These are phyloP conservation scores for Anaeromyces robustus DNA, from an alignment of 192 early-diverging fungal genomes.

Conservation along the genomic window DNA sequence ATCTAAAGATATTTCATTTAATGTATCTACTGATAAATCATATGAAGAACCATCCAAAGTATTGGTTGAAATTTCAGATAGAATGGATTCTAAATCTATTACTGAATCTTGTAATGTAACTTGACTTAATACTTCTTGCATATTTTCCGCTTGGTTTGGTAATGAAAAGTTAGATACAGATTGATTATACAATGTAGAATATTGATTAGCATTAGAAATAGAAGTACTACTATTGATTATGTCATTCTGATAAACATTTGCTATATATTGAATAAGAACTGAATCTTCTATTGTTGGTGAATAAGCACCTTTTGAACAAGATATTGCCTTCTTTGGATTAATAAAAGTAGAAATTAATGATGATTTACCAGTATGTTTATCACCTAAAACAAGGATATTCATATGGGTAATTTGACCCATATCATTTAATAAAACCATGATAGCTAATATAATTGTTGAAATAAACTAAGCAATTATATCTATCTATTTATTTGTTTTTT, in stretches of 20 bases:
- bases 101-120: neutral
- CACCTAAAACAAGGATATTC: neutral
- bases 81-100: neutral
- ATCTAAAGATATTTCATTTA: neutral
- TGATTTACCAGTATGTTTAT: neutral
- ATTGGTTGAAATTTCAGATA: neutral
- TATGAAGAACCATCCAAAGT: neutral
- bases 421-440: neutral
- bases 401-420: neutral
- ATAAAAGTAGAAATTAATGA: neutral
- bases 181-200: neutral
- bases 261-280: neutral
- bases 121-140: neutral
- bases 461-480: no score
- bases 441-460: no score
- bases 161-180: neutral
- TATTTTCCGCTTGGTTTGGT: neutral
- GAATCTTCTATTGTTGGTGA: neutral
- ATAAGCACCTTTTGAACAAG: neutral
- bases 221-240: no score
- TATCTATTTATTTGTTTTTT: no score
- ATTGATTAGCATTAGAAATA: neutral
- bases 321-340: neutral
- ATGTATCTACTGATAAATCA: neutral
- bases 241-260: neutral